A percentile compares a stretch with the other conserved stretches of the same genome.
phyloP scores from a whole-genome alignment of 768 basidiomycete genomes.

The Crucibulum laeve region DNA sequence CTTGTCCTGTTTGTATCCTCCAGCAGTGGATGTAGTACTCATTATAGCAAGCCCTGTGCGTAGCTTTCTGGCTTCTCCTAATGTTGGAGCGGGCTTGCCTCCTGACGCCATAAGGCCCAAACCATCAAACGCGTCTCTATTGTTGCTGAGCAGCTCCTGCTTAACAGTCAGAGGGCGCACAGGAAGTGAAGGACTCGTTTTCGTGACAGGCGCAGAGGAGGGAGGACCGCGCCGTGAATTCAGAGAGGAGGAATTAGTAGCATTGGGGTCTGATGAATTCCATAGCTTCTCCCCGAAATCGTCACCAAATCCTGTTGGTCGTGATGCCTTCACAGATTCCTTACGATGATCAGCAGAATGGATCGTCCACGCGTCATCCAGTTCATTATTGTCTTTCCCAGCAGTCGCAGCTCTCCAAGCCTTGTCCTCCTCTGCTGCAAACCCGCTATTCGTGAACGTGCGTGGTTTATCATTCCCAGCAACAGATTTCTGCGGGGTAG shows the following conservation, averaged over 20 bases:
- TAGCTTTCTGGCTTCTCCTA: conserved; percentile 71
- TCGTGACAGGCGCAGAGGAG: conserved; percentile 12
- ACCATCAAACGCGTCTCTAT: conserved; percentile 78
- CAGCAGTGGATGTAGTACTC: conserved; percentile 23
- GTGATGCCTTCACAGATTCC: conserved; percentile 12
- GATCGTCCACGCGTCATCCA: conserved; percentile 38
- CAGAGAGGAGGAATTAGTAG: conserved; percentile 12
- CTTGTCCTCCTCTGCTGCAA: conserved; percentile 37
- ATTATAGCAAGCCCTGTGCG: conserved; percentile 66
- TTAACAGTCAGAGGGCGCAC: neutral
- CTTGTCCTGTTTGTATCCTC: conserved; percentile 21
- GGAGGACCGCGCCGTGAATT: conserved; percentile 15
- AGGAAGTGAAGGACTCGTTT: conserved; percentile 9
- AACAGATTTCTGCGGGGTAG: conserved; percentile 25
- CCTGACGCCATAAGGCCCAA: conserved; percentile 48
- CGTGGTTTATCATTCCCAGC: neutral
- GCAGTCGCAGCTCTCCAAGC: conserved; percentile 40
- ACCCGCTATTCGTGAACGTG: conserved; percentile 28
- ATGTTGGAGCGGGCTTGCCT: conserved; percentile 53
- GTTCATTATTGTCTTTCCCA: conserved; percentile 2
- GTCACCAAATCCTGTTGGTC: conserved; percentile 56
- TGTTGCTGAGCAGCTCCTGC: conserved; percentile 12
- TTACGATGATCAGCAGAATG: conserved; percentile 17
- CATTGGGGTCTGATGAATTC: conserved; percentile 41
- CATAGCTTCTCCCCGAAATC: conserved; percentile 57